Conservation (phyloP, 176 grass and related monocot genomes). For the Carex parvula region DNA sequence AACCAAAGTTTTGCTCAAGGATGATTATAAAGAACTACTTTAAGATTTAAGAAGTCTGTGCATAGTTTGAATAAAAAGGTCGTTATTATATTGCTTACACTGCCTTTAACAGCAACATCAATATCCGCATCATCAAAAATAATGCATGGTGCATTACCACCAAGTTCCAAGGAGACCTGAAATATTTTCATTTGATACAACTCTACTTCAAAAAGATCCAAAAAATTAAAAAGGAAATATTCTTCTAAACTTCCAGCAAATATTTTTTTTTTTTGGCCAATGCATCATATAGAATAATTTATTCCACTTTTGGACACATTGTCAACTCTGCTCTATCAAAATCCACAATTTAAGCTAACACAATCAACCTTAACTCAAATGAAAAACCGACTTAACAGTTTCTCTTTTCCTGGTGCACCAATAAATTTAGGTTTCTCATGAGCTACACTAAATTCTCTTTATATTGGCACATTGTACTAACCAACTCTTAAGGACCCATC, state of each 20-base stretch:
- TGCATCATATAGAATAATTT: background rate
- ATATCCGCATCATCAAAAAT: conserved; percentile 96
- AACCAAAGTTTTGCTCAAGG: background rate
- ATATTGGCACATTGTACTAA: background rate
- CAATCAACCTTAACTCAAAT: background rate
- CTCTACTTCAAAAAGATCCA: conserved; percentile 9
- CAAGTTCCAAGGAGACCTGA: conserved; percentile 94
- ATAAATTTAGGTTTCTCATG: background rate
- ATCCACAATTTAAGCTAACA: background rate
- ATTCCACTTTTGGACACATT: background rate
- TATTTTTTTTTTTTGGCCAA: background rate
- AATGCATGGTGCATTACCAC: conserved; percentile 99
- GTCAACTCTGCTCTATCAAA: conserved; percentile 1
- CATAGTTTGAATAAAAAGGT: background rate
- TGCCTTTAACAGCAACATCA: conserved; percentile 88
- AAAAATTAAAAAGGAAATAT: background rate
- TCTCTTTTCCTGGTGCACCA: conserved; percentile 2
- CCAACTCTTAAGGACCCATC: background rate
- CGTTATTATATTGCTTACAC: conserved; percentile 48
- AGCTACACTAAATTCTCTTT: background rate
- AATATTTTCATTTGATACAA: conserved; percentile 35
- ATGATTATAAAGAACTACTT: background rate
- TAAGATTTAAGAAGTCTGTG: background rate
- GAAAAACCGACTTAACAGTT: background rate
- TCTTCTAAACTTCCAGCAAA: background rate